Base-by-base conservation (phyloP, 768 basidiomycete species). In the Leccinum boreale region DNA sequence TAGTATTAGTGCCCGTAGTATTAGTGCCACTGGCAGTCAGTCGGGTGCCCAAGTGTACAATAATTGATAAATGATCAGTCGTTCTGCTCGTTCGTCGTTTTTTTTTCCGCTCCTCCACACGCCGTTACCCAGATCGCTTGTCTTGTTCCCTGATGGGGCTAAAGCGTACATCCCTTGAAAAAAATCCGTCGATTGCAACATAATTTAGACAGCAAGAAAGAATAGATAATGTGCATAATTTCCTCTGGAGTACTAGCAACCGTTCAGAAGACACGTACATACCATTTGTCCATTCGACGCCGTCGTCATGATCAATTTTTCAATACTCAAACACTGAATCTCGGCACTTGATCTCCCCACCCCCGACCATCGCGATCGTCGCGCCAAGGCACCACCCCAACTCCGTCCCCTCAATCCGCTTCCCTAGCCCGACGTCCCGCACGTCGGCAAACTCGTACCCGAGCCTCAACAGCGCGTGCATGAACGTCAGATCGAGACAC, bases 401-500 rank as follows among this genome's bases (percentile, higher is more conserved):
- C 81, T 97, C 96, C 3, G 95, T 96, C 21, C 86, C 91, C 28
- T 78, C 78, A 48, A 98, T 82, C 79, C 89, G 83, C 79, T 98
- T 98, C 66, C 89, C 96, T 24, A 96, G 82, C 74, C 72, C 77
- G 33, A 92, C 84, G 60, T 86, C 80, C 58, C 94, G 71, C 19
- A 73, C 78, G 44, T 83, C 86, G 14, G 74, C 79, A 70, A 98
- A 87, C 76, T 95, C 97, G 74, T 98, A 99, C 29, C 96, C 96
- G 2, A 93, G 78, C 58, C 89, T 79, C 56, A 98, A 72, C 60
- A 99, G 72, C 50, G 85, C 87, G 67, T 97, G 86, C 94, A 94
- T 92, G 73, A 96, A 99, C 45, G 92, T 98, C 67, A 98, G 72
- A 71, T 99, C 96, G 42, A 98, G 80, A 71, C 97, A 99, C 80